Percentiles rank a stretch among this genome's conserved stretches.
These are phyloP conservation scores for Boletus eberwhitei DNA, from an alignment of 768 basidiomycete species.

Conservation along the genomic window DNA sequence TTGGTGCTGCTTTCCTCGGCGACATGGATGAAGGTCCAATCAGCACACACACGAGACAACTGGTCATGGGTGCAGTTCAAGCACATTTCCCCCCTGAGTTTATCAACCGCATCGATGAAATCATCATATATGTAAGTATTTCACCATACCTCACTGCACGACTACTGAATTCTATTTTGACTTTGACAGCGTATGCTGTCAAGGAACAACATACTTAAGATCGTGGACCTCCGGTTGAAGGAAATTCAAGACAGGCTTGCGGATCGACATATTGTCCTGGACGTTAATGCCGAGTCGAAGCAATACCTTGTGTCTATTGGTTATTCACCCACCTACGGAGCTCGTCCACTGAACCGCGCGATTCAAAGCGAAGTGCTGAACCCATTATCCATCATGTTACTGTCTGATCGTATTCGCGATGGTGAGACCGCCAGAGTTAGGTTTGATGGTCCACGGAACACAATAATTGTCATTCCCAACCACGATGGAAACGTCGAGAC, in stretches of 20 bases:
- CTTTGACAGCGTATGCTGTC: conserved; percentile 70
- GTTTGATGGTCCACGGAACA: conserved; percentile 82
- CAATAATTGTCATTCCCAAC: conserved; percentile 75
- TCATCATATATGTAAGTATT: conserved; percentile 60
- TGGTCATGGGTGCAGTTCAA: conserved; percentile 80
- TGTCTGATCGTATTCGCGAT: conserved; percentile 79
- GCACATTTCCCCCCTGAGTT: conserved; percentile 91
- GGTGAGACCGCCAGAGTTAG: conserved; percentile 72
- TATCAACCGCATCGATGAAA: conserved; percentile 85
- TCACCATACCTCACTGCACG: neutral
- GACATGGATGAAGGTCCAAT: conserved; percentile 75
- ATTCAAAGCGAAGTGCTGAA: conserved; percentile 93
- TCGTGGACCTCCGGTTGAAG: conserved; percentile 83
- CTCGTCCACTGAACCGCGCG: conserved; percentile 85
- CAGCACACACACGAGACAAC: conserved; percentile 49
- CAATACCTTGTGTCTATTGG: conserved; percentile 71
- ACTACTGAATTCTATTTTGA: conserved; percentile 26
- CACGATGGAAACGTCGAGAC: conserved; percentile 54
- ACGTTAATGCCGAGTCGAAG: conserved; percentile 74
- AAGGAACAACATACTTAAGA: conserved; percentile 68
- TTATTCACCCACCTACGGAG: conserved; percentile 83
- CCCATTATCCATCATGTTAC: conserved; percentile 80
- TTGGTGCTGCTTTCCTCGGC: conserved; percentile 74
- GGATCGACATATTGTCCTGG: conserved; percentile 76
- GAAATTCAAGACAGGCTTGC: conserved; percentile 82